Percentiles rank a stretch among this genome's conserved stretches.
Conservation (phyloP, 306 rosid species). For the Chamaecrista fasciculata region DNA sequence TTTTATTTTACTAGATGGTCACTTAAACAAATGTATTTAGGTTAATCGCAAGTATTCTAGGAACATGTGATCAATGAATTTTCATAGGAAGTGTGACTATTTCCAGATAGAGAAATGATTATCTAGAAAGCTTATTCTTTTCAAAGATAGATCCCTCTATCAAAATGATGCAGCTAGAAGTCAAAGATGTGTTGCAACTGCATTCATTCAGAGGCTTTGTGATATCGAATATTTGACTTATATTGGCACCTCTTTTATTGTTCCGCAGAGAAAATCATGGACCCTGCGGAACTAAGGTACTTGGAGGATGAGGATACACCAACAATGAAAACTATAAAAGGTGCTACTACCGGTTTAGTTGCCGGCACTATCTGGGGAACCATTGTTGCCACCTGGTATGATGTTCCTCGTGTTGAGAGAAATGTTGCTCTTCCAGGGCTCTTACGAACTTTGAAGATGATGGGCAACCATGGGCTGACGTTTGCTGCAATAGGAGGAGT, state of each 20-base stretch:
- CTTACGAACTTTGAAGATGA: slow-evolving; percentile 84
- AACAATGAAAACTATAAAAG: slow-evolving; percentile 70
- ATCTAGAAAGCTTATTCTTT: slow-evolving; percentile 2
- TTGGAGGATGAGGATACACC: slow-evolving; percentile 86
- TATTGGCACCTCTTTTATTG: slow-evolving; percentile 1
- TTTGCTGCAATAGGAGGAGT: slow-evolving; percentile 99
- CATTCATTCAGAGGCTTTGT: background rate
- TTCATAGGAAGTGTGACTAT: background rate
- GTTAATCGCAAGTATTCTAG: background rate
- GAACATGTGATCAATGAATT: background rate
- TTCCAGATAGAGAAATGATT: slow-evolving; percentile 1
- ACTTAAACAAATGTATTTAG: background rate
- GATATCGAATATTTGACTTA: slow-evolving; percentile 1
- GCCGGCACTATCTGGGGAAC: slow-evolving; percentile 88
- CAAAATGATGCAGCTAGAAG: slow-evolving; percentile 3
- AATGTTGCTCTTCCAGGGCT: slow-evolving; percentile 93
- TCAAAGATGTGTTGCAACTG: background rate
- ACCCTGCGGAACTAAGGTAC: slow-evolving; percentile 81
- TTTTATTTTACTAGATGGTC: background rate
- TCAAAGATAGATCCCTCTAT: slow-evolving; percentile 2
- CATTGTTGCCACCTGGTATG: slow-evolving; percentile 85
- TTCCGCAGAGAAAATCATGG: slow-evolving; percentile 45
- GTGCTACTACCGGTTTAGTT: slow-evolving; percentile 81
- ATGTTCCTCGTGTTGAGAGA: slow-evolving; percentile 98
- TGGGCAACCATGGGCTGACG: slow-evolving; percentile 81